Percentiles rank a stretch among this genome's conserved stretches.
Evolutionary conservation across 208 protist genomes (phyloP).

Genomic region (Acanthamoeba healyi): DNA sequence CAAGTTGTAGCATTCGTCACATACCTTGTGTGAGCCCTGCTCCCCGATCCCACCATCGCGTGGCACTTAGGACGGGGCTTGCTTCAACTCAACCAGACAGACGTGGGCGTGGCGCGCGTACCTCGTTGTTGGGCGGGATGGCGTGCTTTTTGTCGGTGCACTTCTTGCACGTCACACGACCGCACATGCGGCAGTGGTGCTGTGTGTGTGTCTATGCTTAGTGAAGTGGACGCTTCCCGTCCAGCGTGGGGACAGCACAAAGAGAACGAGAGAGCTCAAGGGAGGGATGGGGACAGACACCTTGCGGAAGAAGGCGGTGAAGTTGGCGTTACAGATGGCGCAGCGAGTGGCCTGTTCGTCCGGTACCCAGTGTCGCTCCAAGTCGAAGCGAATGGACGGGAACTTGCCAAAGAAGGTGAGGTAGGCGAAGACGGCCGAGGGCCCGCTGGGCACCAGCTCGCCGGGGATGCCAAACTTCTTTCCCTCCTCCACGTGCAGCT

Average conservation of each 20-base stretch:
- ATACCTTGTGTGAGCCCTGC: neutral
- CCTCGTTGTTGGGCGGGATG: conserved; percentile 15
- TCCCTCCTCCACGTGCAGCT: conserved; percentile 28
- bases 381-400: neutral
- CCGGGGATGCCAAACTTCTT: neutral
- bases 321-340: neutral
- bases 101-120: neutral
- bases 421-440: neutral
- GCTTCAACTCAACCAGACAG: neutral
- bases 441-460: neutral
- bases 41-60: neutral
- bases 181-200: conserved; percentile 58
- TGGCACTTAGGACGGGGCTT: neutral
- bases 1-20: neutral
- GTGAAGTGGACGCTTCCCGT: too few relatives aligned
- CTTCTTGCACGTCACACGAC: conserved; percentile 34
- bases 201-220: too few relatives aligned
- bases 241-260: too few relatives aligned
- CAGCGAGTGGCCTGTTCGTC: conserved; percentile 9
- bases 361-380: conserved; percentile 2
- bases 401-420: neutral
- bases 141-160: neutral
- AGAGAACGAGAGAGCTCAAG: too few relatives aligned
- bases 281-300: neutral
- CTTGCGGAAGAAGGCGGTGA: conserved; percentile 54